phyloP scores from a whole-genome alignment of 1,284 basidiomycete genomes.

The Ustilago tritici region DNA sequence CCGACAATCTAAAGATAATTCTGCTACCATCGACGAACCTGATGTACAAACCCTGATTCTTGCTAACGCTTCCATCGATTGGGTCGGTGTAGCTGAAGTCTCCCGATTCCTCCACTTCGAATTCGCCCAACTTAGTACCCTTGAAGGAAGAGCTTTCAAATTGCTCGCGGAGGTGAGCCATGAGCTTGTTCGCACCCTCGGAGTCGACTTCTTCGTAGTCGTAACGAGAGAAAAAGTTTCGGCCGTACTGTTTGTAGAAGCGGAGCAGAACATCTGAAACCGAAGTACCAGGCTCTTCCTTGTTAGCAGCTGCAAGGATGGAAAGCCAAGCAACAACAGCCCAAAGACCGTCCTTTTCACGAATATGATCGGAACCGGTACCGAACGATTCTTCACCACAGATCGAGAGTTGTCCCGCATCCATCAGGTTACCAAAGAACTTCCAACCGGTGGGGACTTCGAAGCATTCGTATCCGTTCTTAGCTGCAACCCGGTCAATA shows the following conservation, averaged over 20 bases:
- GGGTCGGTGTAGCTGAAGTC: conserved; percentile 98
- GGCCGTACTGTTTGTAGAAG: conserved; percentile 93
- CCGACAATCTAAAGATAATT: conserved; percentile 94
- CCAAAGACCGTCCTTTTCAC: conserved; percentile 99
- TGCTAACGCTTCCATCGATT: conserved; percentile 90
- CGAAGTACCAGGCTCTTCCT: conserved; percentile 72
- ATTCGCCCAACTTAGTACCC: conserved; percentile 73
- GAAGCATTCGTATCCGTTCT: conserved; percentile 91
- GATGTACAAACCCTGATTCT: conserved; percentile 95
- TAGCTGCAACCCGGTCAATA: conserved; percentile 94
- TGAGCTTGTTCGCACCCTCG: conserved; percentile 86
- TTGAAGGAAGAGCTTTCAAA: conserved; percentile 76
- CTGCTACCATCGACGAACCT: conserved; percentile 90
- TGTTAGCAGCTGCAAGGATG: conserved; percentile 92
- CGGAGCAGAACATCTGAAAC: conserved; percentile 74
- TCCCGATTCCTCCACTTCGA: conserved; percentile 82
- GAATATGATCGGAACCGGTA: conserved; percentile 99
- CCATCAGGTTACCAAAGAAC: conserved; percentile 99
- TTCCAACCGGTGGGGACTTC: conserved; percentile 99
- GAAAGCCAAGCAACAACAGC: conserved; percentile 97
- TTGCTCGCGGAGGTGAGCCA: conserved; percentile 80
- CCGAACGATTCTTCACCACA: conserved; percentile 99
- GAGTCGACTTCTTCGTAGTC: conserved; percentile 98
- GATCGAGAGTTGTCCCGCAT: conserved; percentile 94
- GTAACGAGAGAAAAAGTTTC: conserved; percentile 95